Evolutionary conservation across 2,329 filamentous ascomycete species (phyloP).

Genomic region (Chlorencoelia australis): DNA sequence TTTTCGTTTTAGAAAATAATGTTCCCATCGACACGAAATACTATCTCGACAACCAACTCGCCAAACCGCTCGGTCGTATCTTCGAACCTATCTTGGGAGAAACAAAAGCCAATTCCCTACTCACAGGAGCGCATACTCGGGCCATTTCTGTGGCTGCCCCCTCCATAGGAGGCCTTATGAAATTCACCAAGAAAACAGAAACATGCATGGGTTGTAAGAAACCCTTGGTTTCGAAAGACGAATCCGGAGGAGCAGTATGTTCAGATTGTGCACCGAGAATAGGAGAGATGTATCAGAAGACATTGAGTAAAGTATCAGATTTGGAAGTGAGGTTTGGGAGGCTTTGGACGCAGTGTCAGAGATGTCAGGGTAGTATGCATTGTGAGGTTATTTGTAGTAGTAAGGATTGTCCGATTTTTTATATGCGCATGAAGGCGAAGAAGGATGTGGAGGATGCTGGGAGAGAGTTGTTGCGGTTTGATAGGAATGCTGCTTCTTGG

Average conservation of each 20-base stretch:
- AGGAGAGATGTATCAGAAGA: conserved; percentile 89
- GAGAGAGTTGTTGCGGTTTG: conserved; percentile 82
- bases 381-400: conserved; percentile 96
- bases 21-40: conserved; percentile 97
- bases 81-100: conserved; percentile 97
- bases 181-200: conserved; percentile 94
- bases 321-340: conserved; percentile 86
- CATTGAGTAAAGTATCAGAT: conserved; percentile 77
- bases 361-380: conserved; percentile 96
- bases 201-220: conserved; percentile 99
- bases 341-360: conserved; percentile 95
- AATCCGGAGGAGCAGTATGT: conserved; percentile 80
- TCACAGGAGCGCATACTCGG: conserved; percentile 92
- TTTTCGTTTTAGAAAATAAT: conserved; percentile 95
- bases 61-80: conserved; percentile 87
- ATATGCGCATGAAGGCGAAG: conserved; percentile 99
- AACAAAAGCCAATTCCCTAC: conserved; percentile 74
- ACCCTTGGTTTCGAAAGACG: conserved; percentile 69
- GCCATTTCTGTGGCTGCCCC: conserved; percentile 87
- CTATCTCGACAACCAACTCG: conserved; percentile 95
- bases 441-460: conserved; percentile 95
- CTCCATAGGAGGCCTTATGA: conserved; percentile 89
- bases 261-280: conserved; percentile 74
- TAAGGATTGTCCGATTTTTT: conserved; percentile 97
- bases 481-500: conserved; percentile 64